Base-by-base conservation (phyloP, 148 eudicot species). In the Hydrangea macrophylla region DNA sequence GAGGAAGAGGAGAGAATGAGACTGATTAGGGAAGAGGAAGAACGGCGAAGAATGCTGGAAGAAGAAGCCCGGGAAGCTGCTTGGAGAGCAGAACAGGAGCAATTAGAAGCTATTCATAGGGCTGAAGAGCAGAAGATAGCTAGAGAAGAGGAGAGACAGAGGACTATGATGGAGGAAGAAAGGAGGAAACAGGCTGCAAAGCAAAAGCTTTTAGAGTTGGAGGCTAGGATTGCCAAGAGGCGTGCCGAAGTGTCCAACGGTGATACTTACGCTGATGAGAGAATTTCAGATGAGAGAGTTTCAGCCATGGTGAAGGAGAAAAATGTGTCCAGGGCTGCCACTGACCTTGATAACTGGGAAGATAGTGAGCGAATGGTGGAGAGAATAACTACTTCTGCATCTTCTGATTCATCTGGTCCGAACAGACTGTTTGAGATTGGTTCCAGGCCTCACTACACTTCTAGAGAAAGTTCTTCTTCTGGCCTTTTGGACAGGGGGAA, bases 151-250 rank as follows among this genome's bases (percentile, higher is more conserved):
- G 99, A 90, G 80, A 94, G 78, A 71, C 85, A 71, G 70, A 82
- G 89, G 71, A 62, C 85, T 40, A n/a, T 77, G 56, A 56, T 87
- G 84, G 99, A 94, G 79, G 99, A 94, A 71, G 96, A 94, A 80
- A 85, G 99, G 80, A 84, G 99, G 79, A 85, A 89, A 71, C 91
- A 94, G 72, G 99, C 97, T 75, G 99, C 99, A 15, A 90, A 81
- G 74, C 96, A 88, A 75, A 94, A 90, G 77, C 99, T 94, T 75
- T 72, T 83, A 56, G 99, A 94, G 70, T 75, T 94, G 78, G 97
- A 94, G 73, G 93, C 86, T 69, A 90, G 44, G 72, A 94, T 94
- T 45, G 97, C 99, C 54, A 80, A 79, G 77, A 87, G 96, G 74
- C 83, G 77, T 78, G 76, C 83, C 37, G 91, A 84, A 72, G 17